Evolutionary conservation across 2,329 filamentous ascomycete genomes (phyloP), one percentile per base, ranked within the genome.

Genomic region (Chaetomium globosum): DNA sequence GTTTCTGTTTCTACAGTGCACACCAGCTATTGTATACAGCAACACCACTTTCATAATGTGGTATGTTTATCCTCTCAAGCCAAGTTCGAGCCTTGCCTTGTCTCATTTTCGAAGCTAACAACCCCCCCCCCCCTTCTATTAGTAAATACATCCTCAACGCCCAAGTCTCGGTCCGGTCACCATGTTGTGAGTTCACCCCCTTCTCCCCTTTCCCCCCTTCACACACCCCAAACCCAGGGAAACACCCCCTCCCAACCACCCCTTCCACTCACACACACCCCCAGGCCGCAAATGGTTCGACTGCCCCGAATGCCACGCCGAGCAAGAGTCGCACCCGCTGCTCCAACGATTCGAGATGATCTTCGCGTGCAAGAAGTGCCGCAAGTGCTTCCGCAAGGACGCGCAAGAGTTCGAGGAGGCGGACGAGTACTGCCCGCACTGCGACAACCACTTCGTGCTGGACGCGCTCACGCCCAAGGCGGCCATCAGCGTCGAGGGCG

Each of bases 71-170:
- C 36, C 5, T 26, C 28, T 46, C 4, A 21, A 9, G 6, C 16
- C 39, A 19, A 2, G 5, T 43, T 43, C n/a, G 39, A 43, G 39
- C 3, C 19, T 43, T n/a, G 19, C 39, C 48, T 62, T 19, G 21
- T 30, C 36, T n/a, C 10, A 8, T 2, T 26, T 8, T 26, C 28
- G 13, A 21, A 21, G 26, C 55, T 43, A 55, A 21, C 64, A 65
- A 66, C 65, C 59, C 49, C 30, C 39, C 30, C 39, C 36, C 26
- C 43, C n/a, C 72, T 55, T 10, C 72, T 26, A 26, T 54, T 16
- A 97, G 95, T 84, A 98, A 98, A 85, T 95, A 99, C 82, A 84
- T 99, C 75, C 88, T 99, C 78, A 99, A 99, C 83, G 95, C 94
- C 69, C 95, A 99, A 81, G 95, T 99, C 74, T 83, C 94, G 65